Base-by-base conservation (phyloP, 1,139 yeast genomes). In the Candida sanyaensis region DNA sequence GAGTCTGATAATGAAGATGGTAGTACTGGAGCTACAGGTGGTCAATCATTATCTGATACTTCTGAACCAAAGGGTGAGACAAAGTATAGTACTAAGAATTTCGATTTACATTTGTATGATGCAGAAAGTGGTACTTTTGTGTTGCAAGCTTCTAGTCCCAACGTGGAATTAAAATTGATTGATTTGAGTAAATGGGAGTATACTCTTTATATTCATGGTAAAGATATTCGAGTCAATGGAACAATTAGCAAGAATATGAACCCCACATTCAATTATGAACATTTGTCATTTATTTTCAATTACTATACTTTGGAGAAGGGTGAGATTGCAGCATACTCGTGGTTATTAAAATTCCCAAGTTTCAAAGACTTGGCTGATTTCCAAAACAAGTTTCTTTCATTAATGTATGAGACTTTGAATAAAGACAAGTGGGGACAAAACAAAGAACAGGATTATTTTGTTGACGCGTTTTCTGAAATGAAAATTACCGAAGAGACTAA, bases 211-310 rank as follows among this genome's bases (percentile, higher is more conserved):
- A 69, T 85, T 2, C 52, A 52, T 11, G 50, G 41, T 4, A 47
- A 51, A 2, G 45, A 47, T 3, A 49, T 62, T 26, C 50, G 70
- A 34, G 61, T 86, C 17, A 82, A 80, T 3, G 66, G 78, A 4
- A 57, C 63, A 1, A 60, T 88, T 26, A 61, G 69, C 13, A 73
- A 80, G 8, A 74, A 76, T 32, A 69, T 88, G 68, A 84, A 80
- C 56, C 91, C 96, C 1, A 75, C 80, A 11, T 86, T 88, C 61
- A 82, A 85, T 58, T 76, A 71, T 50, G 83, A 79, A 34, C 75
- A 77, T 31, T 54, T 65, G 9, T 76, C 88, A 0, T 87, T 90
- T 57, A 77, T 86, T 31, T 90, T 89, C 75, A 87, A 87, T 59
- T 75, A 80, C 53, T 70, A 69, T 30, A 45, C 50, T 1, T 44